Conservation (phyloP, 2,329 filamentous ascomycete species). For the Exutisphaerella laricina region DNA sequence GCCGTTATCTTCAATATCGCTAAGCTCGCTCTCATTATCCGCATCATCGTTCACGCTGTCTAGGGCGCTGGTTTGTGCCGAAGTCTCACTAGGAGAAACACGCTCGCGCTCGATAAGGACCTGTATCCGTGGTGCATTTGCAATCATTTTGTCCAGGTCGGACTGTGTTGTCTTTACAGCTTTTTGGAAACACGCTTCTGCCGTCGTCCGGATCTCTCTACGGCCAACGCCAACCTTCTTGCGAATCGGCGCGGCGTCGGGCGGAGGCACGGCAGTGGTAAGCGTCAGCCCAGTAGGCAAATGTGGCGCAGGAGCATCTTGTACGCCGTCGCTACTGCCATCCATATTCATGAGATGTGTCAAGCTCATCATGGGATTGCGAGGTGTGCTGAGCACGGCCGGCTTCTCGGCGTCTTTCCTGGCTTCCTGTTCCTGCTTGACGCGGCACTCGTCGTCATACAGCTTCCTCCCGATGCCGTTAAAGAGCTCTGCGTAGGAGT, state of each 20-base stretch:
- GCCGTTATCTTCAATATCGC: slow-evolving; percentile 47
- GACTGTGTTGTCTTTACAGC: slow-evolving; percentile 12
- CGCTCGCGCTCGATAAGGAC: slow-evolving; percentile 27
- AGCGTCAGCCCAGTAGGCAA: slow-evolving; percentile 10
- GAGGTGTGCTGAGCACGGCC: slow-evolving; percentile 18
- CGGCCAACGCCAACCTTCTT: slow-evolving; percentile 55
- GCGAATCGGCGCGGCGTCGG: slow-evolving; percentile 24
- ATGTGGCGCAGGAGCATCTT: not conserved
- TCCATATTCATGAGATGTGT: slow-evolving; percentile 34
- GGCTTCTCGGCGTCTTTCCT: slow-evolving; percentile 14
- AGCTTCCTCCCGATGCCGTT: slow-evolving; percentile 58
- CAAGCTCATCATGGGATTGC: slow-evolving; percentile 31
- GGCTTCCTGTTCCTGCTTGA: slow-evolving; percentile 27
- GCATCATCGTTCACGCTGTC: slow-evolving; percentile 52
- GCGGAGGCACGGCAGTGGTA: slow-evolving; percentile 11
- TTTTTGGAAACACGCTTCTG: slow-evolving; percentile 50
- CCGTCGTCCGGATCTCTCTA: slow-evolving; percentile 54
- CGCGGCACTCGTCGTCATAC: slow-evolving; percentile 38
- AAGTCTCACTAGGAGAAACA: slow-evolving; percentile 30
- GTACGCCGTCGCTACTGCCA: slow-evolving; percentile 20
- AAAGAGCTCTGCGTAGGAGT: slow-evolving; percentile 78
- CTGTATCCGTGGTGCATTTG: slow-evolving; percentile 17
- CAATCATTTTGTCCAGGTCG: slow-evolving; percentile 8
- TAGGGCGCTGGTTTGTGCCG: slow-evolving; percentile 47
- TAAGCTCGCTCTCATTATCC: slow-evolving; percentile 52